Conservation (phyloP, 352 stramenopile genomes). For the Pilasporangium apinafurcum region DNA sequence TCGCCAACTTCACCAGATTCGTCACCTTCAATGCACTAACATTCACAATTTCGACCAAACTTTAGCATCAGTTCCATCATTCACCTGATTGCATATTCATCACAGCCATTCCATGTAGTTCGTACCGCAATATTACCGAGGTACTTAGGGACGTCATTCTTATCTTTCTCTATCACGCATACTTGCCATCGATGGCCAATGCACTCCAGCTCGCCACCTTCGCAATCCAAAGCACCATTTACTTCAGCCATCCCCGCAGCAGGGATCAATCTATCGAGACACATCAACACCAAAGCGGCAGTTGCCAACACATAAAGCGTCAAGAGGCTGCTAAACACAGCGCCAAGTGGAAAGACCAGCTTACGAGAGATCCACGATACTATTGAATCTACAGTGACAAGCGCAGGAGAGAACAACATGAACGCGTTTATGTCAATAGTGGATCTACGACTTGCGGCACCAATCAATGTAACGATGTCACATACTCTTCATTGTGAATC, state of each 20-base stretch:
- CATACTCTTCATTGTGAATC: conserved; percentile 54
- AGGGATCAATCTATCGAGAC: conserved; percentile 43
- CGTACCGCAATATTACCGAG: conserved; percentile 64
- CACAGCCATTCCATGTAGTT: too few species aligned
- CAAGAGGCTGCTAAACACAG: neutral
- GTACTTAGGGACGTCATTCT: conserved; percentile 70
- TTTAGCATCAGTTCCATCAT: too few species aligned
- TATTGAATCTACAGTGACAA: conserved; percentile 38
- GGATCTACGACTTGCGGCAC: too few species aligned
- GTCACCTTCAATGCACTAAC: conserved; percentile 72
- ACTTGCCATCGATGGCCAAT: conserved; percentile 63
- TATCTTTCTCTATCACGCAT: conserved; percentile 72
- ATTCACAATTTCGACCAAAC: too few species aligned
- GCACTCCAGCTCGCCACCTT: conserved; percentile 62
- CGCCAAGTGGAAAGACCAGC: neutral
- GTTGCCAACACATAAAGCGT: neutral
- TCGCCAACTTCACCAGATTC: conserved; percentile 62
- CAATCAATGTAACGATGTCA: too few species aligned
- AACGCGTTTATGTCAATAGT: neutral
- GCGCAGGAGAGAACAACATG: neutral
- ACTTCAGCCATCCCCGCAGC: conserved; percentile 66
- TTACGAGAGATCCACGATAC: conserved; percentile 64
- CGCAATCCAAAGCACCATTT: conserved; percentile 49
- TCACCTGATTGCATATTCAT: too few species aligned
- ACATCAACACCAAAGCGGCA: neutral